phyloP scores from a whole-genome alignment of 305 asterid species.

The Fraxinus sp. region DNA sequence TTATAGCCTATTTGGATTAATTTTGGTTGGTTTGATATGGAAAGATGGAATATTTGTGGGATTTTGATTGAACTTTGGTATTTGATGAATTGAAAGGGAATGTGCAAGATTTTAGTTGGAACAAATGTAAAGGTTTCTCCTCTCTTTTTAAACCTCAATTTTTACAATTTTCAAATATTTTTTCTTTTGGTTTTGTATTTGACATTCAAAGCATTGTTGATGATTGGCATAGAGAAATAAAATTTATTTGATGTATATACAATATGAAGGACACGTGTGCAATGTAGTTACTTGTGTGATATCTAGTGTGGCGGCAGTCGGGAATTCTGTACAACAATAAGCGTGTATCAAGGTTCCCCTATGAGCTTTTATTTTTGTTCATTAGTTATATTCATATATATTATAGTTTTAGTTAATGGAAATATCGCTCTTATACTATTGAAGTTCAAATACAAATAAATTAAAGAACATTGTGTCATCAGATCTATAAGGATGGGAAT shows the following conservation, averaged over 20 bases:
- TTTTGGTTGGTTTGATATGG: slow-evolving; percentile 5
- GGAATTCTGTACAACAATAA: background rate
- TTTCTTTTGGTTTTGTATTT: background rate
- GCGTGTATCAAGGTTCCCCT: background rate
- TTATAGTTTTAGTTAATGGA: background rate
- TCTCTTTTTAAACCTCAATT: background rate
- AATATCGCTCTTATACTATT: background rate
- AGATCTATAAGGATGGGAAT: background rate
- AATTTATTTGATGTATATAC: background rate
- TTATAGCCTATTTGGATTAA: background rate
- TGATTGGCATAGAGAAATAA: background rate
- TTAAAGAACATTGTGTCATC: background rate
- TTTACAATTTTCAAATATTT: background rate
- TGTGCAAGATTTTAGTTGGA: background rate
- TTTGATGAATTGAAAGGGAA: background rate
- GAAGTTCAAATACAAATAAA: background rate
- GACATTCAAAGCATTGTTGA: background rate
- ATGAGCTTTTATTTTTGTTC: background rate
- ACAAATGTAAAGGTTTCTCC: background rate
- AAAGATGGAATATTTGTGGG: background rate
- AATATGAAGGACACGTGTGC: background rate
- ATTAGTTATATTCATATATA: background rate
- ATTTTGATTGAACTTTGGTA: background rate
- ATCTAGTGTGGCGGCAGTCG: background rate
- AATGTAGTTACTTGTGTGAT: background rate